Evolutionary conservation across 2,329 filamentous ascomycete genomes (phyloP), one percentile per base, ranked within the genome.

Genomic region (Lachnellula arida): DNA sequence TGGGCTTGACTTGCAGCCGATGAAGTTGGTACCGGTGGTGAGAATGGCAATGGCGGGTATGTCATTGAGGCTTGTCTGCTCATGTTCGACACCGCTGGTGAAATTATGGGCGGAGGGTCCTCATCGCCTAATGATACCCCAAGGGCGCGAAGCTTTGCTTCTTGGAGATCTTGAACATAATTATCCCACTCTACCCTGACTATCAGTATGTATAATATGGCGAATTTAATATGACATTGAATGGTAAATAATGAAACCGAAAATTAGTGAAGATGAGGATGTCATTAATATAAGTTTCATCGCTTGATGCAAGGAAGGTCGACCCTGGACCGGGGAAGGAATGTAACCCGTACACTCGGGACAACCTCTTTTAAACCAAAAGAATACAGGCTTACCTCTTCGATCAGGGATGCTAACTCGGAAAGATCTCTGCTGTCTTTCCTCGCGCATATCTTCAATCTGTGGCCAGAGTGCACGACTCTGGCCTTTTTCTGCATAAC

Each of bases 121-220:
- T 91, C 87, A 49, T 87, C 85, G 37, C 85, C 89, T 58, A 89
- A 80, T 17, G 85, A 91, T 12, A 97, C 94, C 61, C 94, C 94
- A 54, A 99, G 79, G 50, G 93, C 92, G 59, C 91, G 86, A 51
- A 99, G 78, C 74, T 97, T 99, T 58, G 93, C 91, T 74, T 99
- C 94, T 63, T 89, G 85, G 37, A 97, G 76, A 63, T 88, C 86
- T 53, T 88, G 82, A 56, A 92, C 88, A 71, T 97, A 96, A 25
- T 84, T 78, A 67, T 90, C 87, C 86, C 87, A 89, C 65, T 82
- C 66, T 67, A 54, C 43, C 51, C 55, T 34, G 12, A 50, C 43
- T 25, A 53, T 60, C 57, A 60, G 53, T 54, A 53, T 51, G 32
- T 50, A 35, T 49, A 23, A 23, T 23, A 23, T 23, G 22, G 22